Evolutionary conservation across 148 eudicot genomes (phyloP).

Genomic region (Selenicereus undatus): DNA sequence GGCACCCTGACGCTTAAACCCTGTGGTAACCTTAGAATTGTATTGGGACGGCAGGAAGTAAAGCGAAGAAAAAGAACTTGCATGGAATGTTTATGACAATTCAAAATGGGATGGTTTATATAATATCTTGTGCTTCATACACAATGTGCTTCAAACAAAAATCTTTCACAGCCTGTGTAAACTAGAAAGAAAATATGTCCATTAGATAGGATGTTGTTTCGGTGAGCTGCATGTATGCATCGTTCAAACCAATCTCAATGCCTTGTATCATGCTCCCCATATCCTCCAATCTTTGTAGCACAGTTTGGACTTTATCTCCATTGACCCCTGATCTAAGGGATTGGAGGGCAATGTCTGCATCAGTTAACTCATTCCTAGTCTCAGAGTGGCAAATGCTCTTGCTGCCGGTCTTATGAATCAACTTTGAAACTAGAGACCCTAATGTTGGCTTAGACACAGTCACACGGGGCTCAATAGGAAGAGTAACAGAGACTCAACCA

Average conservation of each 20-base stretch:
- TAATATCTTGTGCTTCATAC: neutral
- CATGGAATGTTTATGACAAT: neutral
- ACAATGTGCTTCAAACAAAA: neutral
- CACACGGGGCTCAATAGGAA: conserved; percentile 33
- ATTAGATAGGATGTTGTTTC: conserved; percentile 29
- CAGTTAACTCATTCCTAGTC: conserved; percentile 21
- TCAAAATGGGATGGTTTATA: neutral
- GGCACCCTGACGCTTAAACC: neutral
- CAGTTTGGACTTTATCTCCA: conserved; percentile 14
- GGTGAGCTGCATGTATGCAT: conserved; percentile 22
- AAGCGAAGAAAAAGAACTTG: neutral
- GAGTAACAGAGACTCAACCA: conserved; percentile 23
- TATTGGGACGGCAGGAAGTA: neutral
- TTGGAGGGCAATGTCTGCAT: conserved; percentile 24
- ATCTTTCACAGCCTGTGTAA: neutral
- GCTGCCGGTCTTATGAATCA: conserved; percentile 17
- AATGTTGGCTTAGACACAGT: conserved; percentile 24
- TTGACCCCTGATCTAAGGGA: conserved; percentile 7
- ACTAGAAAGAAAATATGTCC: conserved; percentile 26
- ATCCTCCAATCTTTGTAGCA: conserved; percentile 18
- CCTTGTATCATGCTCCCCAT: conserved; percentile 28
- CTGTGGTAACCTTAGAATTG: neutral
- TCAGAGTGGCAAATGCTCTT: neutral
- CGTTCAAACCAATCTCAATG: conserved; percentile 25
- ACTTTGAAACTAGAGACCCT: conserved; percentile 33